phyloP scores from a whole-genome alignment of 73 alveolate species.

The Blepharisma japonicum region DNA sequence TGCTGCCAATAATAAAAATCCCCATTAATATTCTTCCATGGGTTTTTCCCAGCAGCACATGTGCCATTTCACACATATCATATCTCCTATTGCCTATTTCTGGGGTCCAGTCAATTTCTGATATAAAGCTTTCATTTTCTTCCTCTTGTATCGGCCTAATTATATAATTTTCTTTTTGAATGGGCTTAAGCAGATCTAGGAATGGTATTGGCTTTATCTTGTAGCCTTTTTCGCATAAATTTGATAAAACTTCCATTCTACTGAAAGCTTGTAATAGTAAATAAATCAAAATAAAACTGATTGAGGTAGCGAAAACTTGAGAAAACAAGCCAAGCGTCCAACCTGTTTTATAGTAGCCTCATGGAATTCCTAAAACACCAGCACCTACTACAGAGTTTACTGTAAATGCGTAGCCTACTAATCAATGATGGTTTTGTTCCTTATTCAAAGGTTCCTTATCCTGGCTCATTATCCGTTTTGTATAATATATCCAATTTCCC shows the following conservation, averaged over 20 bases:
- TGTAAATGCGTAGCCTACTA: constrained; percentile 9
- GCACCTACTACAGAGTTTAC: constrained; percentile 7
- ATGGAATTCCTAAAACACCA: constrained; percentile 15
- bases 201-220: neutral
- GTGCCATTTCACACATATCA: neutral
- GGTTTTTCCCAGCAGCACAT: neutral
- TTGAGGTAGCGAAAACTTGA: neutral
- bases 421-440: neutral
- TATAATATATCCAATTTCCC: too few relatives aligned
- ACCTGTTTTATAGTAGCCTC: constrained; percentile 10
- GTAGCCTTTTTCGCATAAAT: neutral
- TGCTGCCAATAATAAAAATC: neutral
- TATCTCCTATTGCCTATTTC: neutral
- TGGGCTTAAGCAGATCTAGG: neutral
- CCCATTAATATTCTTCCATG: neutral
- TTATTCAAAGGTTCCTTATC: neutral
- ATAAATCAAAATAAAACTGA: neutral
- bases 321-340: neutral
- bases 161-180: neutral
- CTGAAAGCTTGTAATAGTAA: neutral
- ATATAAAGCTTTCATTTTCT: neutral
- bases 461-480: too few relatives aligned
- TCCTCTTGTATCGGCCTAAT: neutral
- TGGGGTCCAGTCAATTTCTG: neutral
- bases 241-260: neutral